Evolutionary conservation across 345 rosid species (phyloP).

Genomic region (Noccaea caerulescens): DNA sequence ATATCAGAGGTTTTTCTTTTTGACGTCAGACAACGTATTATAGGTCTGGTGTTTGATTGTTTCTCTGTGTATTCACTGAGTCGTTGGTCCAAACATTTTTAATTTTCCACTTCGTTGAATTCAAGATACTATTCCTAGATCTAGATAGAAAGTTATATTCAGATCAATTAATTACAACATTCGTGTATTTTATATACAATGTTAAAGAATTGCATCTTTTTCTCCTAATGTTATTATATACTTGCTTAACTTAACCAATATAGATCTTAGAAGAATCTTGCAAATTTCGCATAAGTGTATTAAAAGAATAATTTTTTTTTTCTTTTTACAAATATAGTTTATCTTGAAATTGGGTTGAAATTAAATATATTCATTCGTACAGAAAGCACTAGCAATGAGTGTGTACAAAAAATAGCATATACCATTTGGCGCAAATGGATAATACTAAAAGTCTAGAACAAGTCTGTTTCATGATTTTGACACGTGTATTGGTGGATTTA

Average conservation of each 20-base stretch:
- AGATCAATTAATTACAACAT: background rate
- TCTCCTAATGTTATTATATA: background rate
- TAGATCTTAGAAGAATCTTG: slow-evolving; percentile 10
- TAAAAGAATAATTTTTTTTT: background rate
- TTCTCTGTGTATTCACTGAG: background rate
- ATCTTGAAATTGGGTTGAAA: too few species aligned
- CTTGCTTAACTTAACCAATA: slow-evolving; percentile 10
- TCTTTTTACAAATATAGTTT: background rate
- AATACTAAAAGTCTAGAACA: slow-evolving; percentile 30
- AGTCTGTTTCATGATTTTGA: background rate
- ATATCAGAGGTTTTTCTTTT: background rate
- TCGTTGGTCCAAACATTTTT: background rate
- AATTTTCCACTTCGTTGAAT: background rate
- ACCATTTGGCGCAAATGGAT: slow-evolving; percentile 38
- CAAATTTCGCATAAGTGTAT: background rate
- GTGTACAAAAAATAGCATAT: slow-evolving; percentile 28
- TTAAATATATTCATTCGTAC: background rate
- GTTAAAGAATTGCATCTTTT: background rate
- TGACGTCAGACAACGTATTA: background rate
- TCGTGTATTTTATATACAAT: background rate
- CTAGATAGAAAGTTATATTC: slow-evolving; percentile 25
- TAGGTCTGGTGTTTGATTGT: slow-evolving; percentile 10
- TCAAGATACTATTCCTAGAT: slow-evolving; percentile 26
- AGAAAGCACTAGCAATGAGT: slow-evolving; percentile 10
- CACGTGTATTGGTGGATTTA: background rate